These are phyloP conservation scores for Geum urbanum DNA, from an alignment of 306 rosid species.

Conservation along the genomic window DNA sequence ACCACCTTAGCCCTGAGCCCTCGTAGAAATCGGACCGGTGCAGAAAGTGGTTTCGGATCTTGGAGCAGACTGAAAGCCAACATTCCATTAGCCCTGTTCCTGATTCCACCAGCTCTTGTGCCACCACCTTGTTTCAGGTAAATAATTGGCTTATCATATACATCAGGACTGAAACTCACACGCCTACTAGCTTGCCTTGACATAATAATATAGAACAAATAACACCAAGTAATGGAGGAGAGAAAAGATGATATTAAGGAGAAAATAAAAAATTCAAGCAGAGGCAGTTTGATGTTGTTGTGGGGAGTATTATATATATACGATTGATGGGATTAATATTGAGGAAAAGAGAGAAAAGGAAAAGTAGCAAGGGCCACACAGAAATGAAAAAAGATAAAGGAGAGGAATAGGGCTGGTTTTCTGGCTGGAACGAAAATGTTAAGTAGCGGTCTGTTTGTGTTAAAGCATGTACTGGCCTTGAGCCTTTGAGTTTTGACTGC, in stretches of 20 bases:
- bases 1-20: constrained; percentile 60
- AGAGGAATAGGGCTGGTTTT: constrained; percentile 16
- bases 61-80: constrained; percentile 46
- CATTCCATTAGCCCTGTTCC: constrained; percentile 40
- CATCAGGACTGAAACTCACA: constrained; percentile 68
- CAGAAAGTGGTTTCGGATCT: constrained; percentile 34
- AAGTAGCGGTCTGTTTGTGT: constrained; percentile 15
- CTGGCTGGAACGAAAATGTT: constrained; percentile 14
- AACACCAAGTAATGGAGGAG: constrained; percentile 11
- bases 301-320: constrained; percentile 32
- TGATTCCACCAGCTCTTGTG: constrained; percentile 32
- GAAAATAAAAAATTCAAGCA: constrained; percentile 7
- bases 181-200: constrained; percentile 50
- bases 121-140: constrained; percentile 33
- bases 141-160: constrained; percentile 51
- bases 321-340: neutral
- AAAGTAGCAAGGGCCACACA: constrained; percentile 1
- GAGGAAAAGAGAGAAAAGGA: constrained; percentile 21
- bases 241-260: neutral
- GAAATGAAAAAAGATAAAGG: constrained; percentile 22
- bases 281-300: constrained; percentile 26
- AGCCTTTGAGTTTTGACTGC: constrained; percentile 17
- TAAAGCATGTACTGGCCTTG: constrained; percentile 9
- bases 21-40: constrained; percentile 49
- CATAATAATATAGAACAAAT: constrained; percentile 30